phyloP scores from a whole-genome alignment of 331 rosid genomes.

The Stylosanthes scabra region DNA sequence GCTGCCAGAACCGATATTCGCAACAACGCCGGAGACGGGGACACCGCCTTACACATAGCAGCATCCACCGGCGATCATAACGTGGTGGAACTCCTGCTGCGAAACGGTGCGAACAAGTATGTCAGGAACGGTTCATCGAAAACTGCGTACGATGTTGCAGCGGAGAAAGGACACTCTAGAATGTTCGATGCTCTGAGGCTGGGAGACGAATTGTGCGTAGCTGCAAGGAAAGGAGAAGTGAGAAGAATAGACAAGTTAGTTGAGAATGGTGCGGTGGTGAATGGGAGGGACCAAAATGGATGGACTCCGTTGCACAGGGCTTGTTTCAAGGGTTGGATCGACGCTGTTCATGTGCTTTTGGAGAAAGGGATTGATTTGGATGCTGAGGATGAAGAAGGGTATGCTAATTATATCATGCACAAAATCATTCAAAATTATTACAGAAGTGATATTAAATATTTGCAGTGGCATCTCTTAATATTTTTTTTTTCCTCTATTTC shows the following conservation, averaged over 20 bases:
- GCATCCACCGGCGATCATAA: slow-evolving; percentile 69
- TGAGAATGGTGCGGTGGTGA: slow-evolving; percentile 60
- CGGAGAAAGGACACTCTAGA: slow-evolving; percentile 55
- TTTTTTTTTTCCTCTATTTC: too few species aligned
- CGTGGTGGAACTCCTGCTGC: slow-evolving; percentile 61
- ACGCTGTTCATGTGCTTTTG: slow-evolving; percentile 51
- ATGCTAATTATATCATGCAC: too few species aligned
- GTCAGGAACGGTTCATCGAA: slow-evolving; percentile 52
- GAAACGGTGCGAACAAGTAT: slow-evolving; percentile 77
- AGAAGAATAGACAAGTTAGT: slow-evolving; percentile 51
- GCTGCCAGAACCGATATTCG: slow-evolving; percentile 53
- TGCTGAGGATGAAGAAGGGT: slow-evolving; percentile 69
- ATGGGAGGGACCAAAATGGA: slow-evolving; percentile 69
- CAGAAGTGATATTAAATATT: too few species aligned
- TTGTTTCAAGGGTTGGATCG: slow-evolving; percentile 65
- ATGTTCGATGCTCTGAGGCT: slow-evolving; percentile 69
- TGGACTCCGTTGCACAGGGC: slow-evolving; percentile 91
- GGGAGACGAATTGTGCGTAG: slow-evolving; percentile 66
- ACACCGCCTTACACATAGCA: slow-evolving; percentile 71
- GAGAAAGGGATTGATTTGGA: slow-evolving; percentile 65
- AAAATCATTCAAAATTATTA: too few species aligned
- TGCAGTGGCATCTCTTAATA: too few species aligned
- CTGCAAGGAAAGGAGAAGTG: slow-evolving; percentile 78
- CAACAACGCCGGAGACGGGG: slow-evolving; percentile 45
- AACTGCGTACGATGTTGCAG: slow-evolving; percentile 66